Conservation (phyloP, 805 yeast genomes). For the Yarrowia sp. region DNA sequence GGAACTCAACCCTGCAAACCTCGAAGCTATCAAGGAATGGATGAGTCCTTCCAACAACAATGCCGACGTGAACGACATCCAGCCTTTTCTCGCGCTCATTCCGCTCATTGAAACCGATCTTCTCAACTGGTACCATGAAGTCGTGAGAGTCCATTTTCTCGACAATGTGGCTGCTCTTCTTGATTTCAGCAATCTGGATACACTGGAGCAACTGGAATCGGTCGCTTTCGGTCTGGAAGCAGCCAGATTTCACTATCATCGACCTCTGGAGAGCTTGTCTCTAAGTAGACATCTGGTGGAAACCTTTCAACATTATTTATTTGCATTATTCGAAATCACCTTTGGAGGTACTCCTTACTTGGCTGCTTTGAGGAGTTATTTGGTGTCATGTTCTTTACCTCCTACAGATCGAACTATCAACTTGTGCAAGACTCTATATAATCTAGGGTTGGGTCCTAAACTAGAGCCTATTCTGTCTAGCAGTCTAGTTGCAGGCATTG, state of each 20-base stretch:
- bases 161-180: constrained; percentile 27
- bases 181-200: neutral
- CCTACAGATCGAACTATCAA: constrained; percentile 10
- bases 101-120: constrained; percentile 3
- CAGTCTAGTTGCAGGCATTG: neutral
- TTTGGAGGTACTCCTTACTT: neutral
- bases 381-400: neutral
- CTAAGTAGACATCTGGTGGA: constrained; percentile 21
- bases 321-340: constrained; percentile 21
- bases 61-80: neutral
- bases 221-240: constrained; percentile 8
- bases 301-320: constrained; percentile 10
- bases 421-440: constrained; percentile 18
- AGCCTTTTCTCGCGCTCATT: neutral
- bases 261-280: constrained; percentile 8
- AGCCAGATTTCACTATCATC: constrained; percentile 7
- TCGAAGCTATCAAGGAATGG: constrained; percentile 15
- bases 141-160: constrained; percentile 27
- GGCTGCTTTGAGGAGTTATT: neutral
- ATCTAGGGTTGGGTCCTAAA: neutral
- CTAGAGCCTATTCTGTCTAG: constrained; percentile 1
- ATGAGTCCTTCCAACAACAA: neutral
- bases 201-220: neutral
- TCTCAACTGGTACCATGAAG: constrained; percentile 23
- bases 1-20: neutral